Conservation (phyloP, 2,329 filamentous ascomycete species). For the Paracamarosporium sp. region DNA sequence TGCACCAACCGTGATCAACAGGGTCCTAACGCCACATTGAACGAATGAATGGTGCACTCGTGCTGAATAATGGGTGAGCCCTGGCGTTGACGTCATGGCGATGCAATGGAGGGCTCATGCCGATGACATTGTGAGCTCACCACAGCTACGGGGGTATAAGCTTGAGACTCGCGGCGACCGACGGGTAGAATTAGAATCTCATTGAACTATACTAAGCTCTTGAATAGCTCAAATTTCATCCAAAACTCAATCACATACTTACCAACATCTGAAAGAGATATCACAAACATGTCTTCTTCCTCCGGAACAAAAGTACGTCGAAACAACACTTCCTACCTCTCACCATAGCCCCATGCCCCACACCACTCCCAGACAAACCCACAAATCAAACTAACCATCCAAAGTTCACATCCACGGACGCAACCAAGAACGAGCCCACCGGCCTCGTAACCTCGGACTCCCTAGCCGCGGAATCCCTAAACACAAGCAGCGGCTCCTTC, state of each 20-base stretch:
- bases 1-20: neutral
- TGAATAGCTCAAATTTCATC: too few relatives aligned
- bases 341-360: too few relatives aligned
- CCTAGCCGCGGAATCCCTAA: slow-evolving; percentile 75
- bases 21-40: neutral
- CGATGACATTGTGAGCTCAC: slow-evolving; percentile 5
- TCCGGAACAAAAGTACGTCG: neutral
- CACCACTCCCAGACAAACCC: neutral
- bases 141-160: neutral
- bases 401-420: slow-evolving; percentile 57
- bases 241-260: neutral
- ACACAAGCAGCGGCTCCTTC: slow-evolving; percentile 66
- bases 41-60: neutral
- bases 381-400: neutral
- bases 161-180: neutral
- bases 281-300: neutral
- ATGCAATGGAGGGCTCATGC: neutral
- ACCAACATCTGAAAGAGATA: neutral
- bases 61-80: neutral
- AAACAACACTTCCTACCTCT: too few relatives aligned
- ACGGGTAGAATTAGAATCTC: too few relatives aligned
- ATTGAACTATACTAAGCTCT: too few relatives aligned
- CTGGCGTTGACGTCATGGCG: slow-evolving; percentile 5
- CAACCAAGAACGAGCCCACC: slow-evolving; percentile 63
- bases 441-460: slow-evolving; percentile 73